Evolutionary conservation across 768 basidiomycete genomes (phyloP).

Genomic region (Nidularia sp.): DNA sequence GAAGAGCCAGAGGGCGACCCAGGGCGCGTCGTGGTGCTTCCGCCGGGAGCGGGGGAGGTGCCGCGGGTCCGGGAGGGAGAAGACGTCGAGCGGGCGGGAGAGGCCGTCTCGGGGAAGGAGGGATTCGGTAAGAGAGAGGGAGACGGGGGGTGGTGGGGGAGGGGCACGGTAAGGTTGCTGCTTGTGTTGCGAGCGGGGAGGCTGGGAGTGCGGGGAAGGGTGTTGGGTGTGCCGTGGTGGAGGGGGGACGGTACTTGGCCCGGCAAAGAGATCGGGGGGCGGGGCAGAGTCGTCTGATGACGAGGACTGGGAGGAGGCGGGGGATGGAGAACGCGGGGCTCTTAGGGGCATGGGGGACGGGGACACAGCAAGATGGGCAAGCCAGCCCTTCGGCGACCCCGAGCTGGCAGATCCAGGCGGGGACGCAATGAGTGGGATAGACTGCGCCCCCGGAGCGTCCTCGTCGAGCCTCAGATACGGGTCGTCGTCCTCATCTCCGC

Average conservation of each 20-base stretch:
- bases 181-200: conserved; percentile 38
- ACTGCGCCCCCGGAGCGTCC: conserved; percentile 37
- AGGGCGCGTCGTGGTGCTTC: conserved; percentile 71
- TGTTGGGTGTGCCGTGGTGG: neutral
- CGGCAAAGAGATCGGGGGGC: no score
- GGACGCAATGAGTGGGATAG: conserved; percentile 30
- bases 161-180: conserved; percentile 26
- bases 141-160: conserved; percentile 39
- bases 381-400: conserved; percentile 54
- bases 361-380: conserved; percentile 72
- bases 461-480: conserved; percentile 78
- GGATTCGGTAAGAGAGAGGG: conserved; percentile 76
- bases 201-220: conserved; percentile 34
- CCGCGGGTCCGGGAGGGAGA: conserved; percentile 74
- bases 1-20: conserved; percentile 65
- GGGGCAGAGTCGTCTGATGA: conserved; percentile 13
- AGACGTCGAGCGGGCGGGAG: conserved; percentile 61
- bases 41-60: conserved; percentile 58
- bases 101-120: conserved; percentile 71
- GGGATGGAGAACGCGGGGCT: conserved; percentile 14
- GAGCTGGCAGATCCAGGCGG: conserved; percentile 23
- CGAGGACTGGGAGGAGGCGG: conserved; percentile 35
- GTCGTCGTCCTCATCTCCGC: conserved; percentile 57
- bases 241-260: no score
- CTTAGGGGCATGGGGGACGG: conserved; percentile 17